These are phyloP conservation scores for Magnaporthiopsis poae DNA, from an alignment of 2,329 filamentous ascomycete genomes.

Conservation along the genomic window DNA sequence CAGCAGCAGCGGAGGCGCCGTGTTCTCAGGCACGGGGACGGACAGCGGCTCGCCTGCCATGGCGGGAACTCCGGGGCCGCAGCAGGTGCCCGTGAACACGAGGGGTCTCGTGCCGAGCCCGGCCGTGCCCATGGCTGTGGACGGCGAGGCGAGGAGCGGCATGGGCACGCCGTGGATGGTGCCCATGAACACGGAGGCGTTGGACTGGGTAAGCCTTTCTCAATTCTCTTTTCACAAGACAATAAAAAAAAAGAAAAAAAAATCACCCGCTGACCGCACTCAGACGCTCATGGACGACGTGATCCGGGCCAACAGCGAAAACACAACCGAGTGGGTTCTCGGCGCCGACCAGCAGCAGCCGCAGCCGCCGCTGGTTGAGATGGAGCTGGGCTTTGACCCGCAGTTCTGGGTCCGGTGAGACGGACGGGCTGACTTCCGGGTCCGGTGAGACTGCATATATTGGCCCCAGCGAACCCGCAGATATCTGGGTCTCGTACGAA, in stretches of 20 bases:
- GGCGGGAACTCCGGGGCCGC: background rate
- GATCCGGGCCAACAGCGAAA: slow-evolving; percentile 10
- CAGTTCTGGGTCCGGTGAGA: too few relatives aligned
- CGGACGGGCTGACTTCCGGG: too few relatives aligned
- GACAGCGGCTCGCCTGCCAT: background rate
- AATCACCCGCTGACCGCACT: too few relatives aligned
- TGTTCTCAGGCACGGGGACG: too few relatives aligned
- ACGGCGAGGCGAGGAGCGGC: background rate
- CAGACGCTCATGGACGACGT: slow-evolving; percentile 12
- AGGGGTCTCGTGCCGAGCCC: slow-evolving; percentile 11
- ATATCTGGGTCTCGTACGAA: too few relatives aligned
- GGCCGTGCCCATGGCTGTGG: background rate
- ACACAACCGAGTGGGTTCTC: too few relatives aligned
- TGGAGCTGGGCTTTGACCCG: too few relatives aligned
- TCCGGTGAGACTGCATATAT: too few relatives aligned
- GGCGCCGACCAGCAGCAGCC: too few relatives aligned
- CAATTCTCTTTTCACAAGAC: background rate
- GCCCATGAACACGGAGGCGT: slow-evolving; percentile 11
- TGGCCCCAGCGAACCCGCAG: too few relatives aligned
- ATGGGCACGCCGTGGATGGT: slow-evolving; percentile 14
- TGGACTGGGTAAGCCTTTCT: slow-evolving; percentile 14
- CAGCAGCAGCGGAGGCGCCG: background rate
- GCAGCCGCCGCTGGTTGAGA: too few relatives aligned
- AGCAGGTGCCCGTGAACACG: slow-evolving; percentile 9
- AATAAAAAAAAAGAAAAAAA: too few relatives aligned